Evolutionary conservation across 108 stramenopile genomes (phyloP).

Genomic region (Pseudonitzschia pungens): DNA sequence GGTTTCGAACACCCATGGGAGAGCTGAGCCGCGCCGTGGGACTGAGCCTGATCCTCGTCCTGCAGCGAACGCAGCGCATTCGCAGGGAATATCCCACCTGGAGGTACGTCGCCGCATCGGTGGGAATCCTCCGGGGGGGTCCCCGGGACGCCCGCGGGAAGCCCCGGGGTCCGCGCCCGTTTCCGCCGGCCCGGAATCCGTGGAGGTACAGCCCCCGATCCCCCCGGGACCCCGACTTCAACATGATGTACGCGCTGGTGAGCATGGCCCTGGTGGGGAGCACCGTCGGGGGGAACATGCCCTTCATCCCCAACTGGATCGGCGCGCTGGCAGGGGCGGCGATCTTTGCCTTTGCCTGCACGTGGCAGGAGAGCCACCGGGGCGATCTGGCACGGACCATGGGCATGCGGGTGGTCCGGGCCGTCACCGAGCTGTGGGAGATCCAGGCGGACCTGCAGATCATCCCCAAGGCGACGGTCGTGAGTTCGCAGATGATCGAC

Average conservation of each 20-base stretch:
- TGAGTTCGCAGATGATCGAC: slow-evolving; percentile 70
- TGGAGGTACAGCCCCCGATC: slow-evolving; percentile 54
- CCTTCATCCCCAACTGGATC: slow-evolving; percentile 79
- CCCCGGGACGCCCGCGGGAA: slow-evolving; percentile 47
- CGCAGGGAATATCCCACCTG: slow-evolving; percentile 66
- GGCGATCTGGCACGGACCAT: slow-evolving; percentile 78
- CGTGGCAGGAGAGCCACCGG: slow-evolving; percentile 48
- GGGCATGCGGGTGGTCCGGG: slow-evolving; percentile 79
- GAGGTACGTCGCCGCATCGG: slow-evolving; percentile 45
- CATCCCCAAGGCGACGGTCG: slow-evolving; percentile 56
- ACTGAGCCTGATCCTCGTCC: slow-evolving; percentile 56
- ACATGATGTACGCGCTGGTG: slow-evolving; percentile 68
- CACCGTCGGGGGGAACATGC: slow-evolving; percentile 75
- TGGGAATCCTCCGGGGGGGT: slow-evolving; percentile 20
- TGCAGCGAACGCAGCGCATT: slow-evolving; percentile 52
- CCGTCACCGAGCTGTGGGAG: slow-evolving; percentile 50
- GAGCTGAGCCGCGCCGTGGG: slow-evolving; percentile 73
- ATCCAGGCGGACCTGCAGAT: slow-evolving; percentile 69
- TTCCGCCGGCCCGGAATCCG: slow-evolving; percentile 70
- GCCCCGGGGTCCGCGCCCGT: slow-evolving; percentile 31
- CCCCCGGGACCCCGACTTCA: slow-evolving; percentile 66
- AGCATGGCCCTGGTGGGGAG: slow-evolving; percentile 75
- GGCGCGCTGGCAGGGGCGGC: slow-evolving; percentile 68
- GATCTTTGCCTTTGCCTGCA: slow-evolving; percentile 58
- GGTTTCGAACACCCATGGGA: slow-evolving; percentile 73